These are phyloP conservation scores for Plasmodium billcollinsi DNA, from an alignment of 169 alveolate genomes.

Conservation along the genomic window DNA sequence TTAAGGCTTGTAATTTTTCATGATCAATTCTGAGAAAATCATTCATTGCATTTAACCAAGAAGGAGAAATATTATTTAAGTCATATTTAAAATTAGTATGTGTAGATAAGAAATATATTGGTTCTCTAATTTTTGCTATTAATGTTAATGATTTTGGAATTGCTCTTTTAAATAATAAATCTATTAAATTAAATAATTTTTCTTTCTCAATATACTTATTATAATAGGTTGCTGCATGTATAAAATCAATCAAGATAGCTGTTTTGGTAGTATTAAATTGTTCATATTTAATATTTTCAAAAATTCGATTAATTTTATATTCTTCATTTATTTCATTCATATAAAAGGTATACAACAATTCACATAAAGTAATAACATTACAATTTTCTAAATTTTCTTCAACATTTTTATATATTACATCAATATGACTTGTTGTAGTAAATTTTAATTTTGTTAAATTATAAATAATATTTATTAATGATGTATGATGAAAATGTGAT, in stretches of 20 bases:
- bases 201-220: slow-evolving; percentile 41
- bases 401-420: slow-evolving; percentile 71
- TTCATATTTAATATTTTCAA: slow-evolving; percentile 51
- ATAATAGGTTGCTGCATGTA: slow-evolving; percentile 76
- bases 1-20: slow-evolving; percentile 75
- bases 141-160: slow-evolving; percentile 72
- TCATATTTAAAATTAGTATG: slow-evolving; percentile 33
- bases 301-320: slow-evolving; percentile 63
- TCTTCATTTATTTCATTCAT: slow-evolving; percentile 78
- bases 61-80: slow-evolving; percentile 48
- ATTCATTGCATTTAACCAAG: slow-evolving; percentile 76
- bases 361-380: slow-evolving; percentile 54
- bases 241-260: slow-evolving; percentile 69
- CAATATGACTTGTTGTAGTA: slow-evolving; percentile 71
- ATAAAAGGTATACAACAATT: slow-evolving; percentile 70
- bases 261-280: slow-evolving; percentile 75
- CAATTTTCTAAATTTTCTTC: slow-evolving; percentile 73
- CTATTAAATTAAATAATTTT: slow-evolving; percentile 41
- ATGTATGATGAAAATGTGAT: slow-evolving; percentile 72
- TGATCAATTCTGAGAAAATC: slow-evolving; percentile 76
- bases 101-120: slow-evolving; percentile 49
- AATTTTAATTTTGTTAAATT: slow-evolving; percentile 73
- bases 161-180: slow-evolving; percentile 42
- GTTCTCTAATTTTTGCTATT: slow-evolving; percentile 76
- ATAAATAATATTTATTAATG: slow-evolving; percentile 59